Percentiles rank a stretch among this genome's conserved stretches.
Conservation (phyloP, 305 asterid species). For the Fraxinus baroniana region DNA sequence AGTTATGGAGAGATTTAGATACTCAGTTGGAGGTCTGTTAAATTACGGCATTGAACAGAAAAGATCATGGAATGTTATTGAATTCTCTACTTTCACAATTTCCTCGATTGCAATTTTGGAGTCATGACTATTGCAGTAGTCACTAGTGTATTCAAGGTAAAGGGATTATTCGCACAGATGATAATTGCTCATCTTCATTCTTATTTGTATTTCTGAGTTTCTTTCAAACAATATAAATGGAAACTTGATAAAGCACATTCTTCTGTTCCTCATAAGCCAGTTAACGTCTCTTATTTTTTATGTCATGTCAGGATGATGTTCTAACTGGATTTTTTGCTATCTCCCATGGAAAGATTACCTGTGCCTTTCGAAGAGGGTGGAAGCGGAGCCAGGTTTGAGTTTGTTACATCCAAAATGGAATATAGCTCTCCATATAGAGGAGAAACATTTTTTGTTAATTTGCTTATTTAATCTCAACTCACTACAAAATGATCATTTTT, state of each 20-base stretch:
- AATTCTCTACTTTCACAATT: constrained; percentile 22
- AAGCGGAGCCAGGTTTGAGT: not conserved
- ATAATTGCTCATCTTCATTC: constrained; percentile 17
- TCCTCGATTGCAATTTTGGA: constrained; percentile 36
- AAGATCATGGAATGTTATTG: constrained; percentile 1
- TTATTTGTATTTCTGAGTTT: not conserved
- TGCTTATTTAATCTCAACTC: not conserved
- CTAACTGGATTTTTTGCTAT: not conserved
- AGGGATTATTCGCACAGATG: constrained; percentile 10
- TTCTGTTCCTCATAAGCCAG: not conserved
- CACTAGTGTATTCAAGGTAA: constrained; percentile 12
- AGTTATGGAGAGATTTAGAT: constrained; percentile 62
- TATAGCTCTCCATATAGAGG: not conserved
- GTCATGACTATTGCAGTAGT: constrained; percentile 19
- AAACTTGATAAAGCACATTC: not conserved
- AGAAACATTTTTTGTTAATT: not conserved
- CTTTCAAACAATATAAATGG: not conserved
- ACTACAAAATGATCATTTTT: not conserved
- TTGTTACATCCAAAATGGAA: not conserved
- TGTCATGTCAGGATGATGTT: not conserved
- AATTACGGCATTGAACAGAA: not conserved
- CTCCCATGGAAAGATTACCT: not conserved
- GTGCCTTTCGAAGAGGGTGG: not conserved
- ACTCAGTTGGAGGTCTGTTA: constrained; percentile 37
- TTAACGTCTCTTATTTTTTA: not conserved